Evolutionary conservation across 2,329 filamentous ascomycete genomes (phyloP).

Genomic region (Hymenotorrendiella dingleyae): DNA sequence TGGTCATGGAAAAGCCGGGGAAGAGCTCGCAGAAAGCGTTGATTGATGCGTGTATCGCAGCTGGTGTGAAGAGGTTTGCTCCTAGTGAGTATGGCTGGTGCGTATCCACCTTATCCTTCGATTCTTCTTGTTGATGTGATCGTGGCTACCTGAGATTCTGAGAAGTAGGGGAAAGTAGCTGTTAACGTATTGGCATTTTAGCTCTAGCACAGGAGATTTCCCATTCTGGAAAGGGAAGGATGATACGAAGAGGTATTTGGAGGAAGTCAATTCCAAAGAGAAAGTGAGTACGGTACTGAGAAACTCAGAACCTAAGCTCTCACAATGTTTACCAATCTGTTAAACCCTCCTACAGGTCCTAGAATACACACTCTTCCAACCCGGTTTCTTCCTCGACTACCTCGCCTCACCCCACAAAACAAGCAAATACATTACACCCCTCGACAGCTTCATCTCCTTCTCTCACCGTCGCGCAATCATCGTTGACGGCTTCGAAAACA

Average conservation of each 20-base stretch:
- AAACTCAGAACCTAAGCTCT: no score
- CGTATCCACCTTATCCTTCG: no score
- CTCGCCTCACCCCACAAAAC: constrained; percentile 39
- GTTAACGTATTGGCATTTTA: constrained; percentile 1
- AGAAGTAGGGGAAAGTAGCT: no score
- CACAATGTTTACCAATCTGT: no score
- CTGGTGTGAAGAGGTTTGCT: constrained; percentile 37
- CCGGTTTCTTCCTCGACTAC: constrained; percentile 44
- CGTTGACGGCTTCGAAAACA: constrained; percentile 35
- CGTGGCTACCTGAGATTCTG: no score
- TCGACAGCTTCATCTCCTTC: constrained; percentile 30
- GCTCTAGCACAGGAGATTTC: constrained; percentile 35
- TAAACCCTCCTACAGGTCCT: constrained; percentile 31
- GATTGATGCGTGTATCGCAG: constrained; percentile 35
- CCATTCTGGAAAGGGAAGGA: constrained; percentile 47
- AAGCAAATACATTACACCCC: constrained; percentile 32
- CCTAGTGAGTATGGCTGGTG: constrained; percentile 34
- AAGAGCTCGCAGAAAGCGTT: constrained; percentile 34
- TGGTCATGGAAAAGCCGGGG: constrained; percentile 16
- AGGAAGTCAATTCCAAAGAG: constrained; percentile 40
- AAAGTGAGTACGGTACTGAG: no score
- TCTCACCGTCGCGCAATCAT: constrained; percentile 36
- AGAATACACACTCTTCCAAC: constrained; percentile 45
- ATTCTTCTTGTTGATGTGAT: no score
- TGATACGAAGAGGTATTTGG: constrained; percentile 43